A percentile compares a stretch with the other conserved stretches of the same genome.
phyloP scores from a whole-genome alignment of 2,329 filamentous ascomycete genomes.

The Colletotrichum salicis region DNA sequence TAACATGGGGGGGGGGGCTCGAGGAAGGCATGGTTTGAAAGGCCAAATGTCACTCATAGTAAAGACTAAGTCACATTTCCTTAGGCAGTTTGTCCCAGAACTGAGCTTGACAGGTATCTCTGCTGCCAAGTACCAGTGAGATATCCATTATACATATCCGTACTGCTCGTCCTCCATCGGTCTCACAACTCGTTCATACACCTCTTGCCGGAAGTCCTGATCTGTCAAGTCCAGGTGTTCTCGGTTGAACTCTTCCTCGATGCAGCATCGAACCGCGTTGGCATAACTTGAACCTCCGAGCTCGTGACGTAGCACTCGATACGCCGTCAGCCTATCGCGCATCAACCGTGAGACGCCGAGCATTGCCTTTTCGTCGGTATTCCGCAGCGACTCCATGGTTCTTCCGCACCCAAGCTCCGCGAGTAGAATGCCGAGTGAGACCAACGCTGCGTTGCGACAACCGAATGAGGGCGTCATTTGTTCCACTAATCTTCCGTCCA shows the following conservation, averaged over 20 bases:
- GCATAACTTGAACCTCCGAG: conserved; percentile 34
- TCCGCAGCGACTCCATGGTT: conserved; percentile 12
- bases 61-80: too few relatives aligned
- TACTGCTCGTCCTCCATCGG: not conserved
- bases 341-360: not conserved
- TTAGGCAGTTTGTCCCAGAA: too few relatives aligned
- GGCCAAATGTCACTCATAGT: too few relatives aligned
- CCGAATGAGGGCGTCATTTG: not conserved
- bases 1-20: too few relatives aligned
- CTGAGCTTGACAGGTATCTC: too few relatives aligned
- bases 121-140: too few relatives aligned
- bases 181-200: not conserved
- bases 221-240: not conserved
- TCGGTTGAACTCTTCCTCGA: conserved; percentile 23
- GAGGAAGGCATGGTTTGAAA: too few relatives aligned
- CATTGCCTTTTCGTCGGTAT: not conserved
- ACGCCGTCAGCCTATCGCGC: not conserved
- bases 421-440: conserved; percentile 37
- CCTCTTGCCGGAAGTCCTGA: not conserved
- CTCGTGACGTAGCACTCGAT: not conserved
- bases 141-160: not conserved
- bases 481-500: not conserved
- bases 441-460: conserved; percentile 16
- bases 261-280: conserved; percentile 36
- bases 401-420: conserved; percentile 37